Evolutionary conservation across 2,329 filamentous ascomycete genomes (phyloP).

Genomic region (Diaporthe citri): DNA sequence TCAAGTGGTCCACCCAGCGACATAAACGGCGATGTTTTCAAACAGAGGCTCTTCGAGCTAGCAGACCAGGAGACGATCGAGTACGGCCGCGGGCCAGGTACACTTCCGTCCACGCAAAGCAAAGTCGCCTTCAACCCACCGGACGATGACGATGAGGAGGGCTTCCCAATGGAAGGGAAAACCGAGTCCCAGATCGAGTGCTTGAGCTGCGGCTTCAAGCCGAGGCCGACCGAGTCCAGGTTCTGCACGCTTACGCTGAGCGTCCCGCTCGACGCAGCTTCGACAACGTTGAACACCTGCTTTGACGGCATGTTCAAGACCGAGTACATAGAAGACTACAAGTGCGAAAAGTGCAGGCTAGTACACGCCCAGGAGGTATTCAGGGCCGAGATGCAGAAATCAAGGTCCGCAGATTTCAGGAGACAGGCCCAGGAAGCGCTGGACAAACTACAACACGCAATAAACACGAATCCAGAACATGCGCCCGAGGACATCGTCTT

Average conservation of each 20-base stretch:
- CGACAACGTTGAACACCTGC: constrained; percentile 86
- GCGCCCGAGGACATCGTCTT: constrained; percentile 79
- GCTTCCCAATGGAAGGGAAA: constrained; percentile 92
- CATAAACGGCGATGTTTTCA: constrained; percentile 47
- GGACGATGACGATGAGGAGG: constrained; percentile 67
- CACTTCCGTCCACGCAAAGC: constrained; percentile 36
- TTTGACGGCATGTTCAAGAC: constrained; percentile 96
- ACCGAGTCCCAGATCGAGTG: constrained; percentile 97
- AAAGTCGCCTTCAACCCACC: constrained; percentile 39
- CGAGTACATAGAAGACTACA: constrained; percentile 97
- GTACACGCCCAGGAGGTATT: constrained; percentile 79
- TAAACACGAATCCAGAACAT: constrained; percentile 85
- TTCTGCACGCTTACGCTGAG: constrained; percentile 95
- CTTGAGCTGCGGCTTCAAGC: constrained; percentile 88
- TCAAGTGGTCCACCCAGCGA: constrained; percentile 39
- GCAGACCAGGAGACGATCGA: constrained; percentile 40
- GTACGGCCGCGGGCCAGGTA: constrained; percentile 40
- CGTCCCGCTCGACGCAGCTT: constrained; percentile 82
- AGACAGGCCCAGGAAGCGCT: constrained; percentile 69
- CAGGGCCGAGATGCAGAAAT: constrained; percentile 68
- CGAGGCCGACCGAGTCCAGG: constrained; percentile 82
- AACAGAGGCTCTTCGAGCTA: constrained; percentile 49
- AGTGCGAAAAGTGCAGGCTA: constrained; percentile 93
- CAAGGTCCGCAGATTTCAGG: constrained; percentile 65
- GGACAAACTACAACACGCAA: constrained; percentile 73